A percentile compares a stretch with the other conserved stretches of the same genome.
These are phyloP conservation scores for Ophiocordyceps camponoti-leonardi DNA, from an alignment of 2,329 filamentous ascomycete species.

Conservation along the genomic window DNA sequence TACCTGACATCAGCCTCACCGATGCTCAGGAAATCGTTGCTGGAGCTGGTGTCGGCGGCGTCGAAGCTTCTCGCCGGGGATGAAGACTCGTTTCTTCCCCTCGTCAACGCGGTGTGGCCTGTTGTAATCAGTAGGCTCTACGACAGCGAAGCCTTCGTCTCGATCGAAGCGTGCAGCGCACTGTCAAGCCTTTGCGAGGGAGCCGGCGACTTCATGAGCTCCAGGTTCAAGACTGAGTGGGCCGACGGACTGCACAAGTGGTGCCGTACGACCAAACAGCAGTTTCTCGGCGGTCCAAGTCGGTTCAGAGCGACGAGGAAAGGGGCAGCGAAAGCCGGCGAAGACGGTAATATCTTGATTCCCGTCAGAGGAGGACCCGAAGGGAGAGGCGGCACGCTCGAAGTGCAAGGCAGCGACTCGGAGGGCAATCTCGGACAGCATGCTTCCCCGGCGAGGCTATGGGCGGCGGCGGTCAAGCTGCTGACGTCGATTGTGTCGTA, in stretches of 20 bases:
- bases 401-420: conserved; percentile 2
- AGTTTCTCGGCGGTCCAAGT: conserved; percentile 12
- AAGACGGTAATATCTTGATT: conserved; percentile 12
- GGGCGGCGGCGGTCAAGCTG: conserved; percentile 43
- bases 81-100: conserved; percentile 69
- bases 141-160: conserved; percentile 51
- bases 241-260: conserved; percentile 31
- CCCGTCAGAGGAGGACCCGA: conserved; percentile 11
- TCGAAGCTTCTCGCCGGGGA: conserved; percentile 55
- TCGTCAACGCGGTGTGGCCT: conserved; percentile 85
- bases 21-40: conserved; percentile 57
- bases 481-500: conserved; percentile 42
- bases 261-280: conserved; percentile 25
- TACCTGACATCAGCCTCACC: conserved; percentile 78
- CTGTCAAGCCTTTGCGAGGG: conserved; percentile 50
- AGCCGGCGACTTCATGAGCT: conserved; percentile 67
- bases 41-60: conserved; percentile 59
- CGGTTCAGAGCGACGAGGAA: conserved; percentile 1
- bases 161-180: conserved; percentile 51
- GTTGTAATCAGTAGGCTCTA: conserved; percentile 53
- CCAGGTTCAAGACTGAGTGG: conserved; percentile 62
- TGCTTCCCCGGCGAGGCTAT: conserved; percentile 43
- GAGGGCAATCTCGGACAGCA: conserved; percentile 35
- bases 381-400: conserved; percentile 3
- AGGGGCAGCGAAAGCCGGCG: neutral